phyloP scores from a whole-genome alignment of 208 protist genomes.

The Plasmodiophora brassicae region DNA sequence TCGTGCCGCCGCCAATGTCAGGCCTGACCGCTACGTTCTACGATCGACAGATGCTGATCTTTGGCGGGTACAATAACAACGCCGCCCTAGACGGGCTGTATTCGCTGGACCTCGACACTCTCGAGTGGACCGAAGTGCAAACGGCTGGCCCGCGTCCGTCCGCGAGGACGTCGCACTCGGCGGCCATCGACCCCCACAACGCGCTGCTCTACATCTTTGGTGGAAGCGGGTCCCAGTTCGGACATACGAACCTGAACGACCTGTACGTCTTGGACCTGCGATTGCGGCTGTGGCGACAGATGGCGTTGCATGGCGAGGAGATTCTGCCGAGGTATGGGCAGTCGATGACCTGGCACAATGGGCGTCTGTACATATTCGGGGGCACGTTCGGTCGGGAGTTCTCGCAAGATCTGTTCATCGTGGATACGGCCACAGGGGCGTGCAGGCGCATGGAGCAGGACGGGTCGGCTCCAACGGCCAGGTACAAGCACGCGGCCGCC shows the following conservation, averaged over 20 bases:
- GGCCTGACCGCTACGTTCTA: background rate
- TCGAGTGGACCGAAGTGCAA: background rate
- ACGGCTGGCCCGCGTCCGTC: background rate
- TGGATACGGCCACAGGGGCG: background rate
- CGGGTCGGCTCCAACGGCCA: background rate
- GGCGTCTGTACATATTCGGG: background rate
- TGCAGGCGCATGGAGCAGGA: background rate
- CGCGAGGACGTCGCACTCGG: background rate
- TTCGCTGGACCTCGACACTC: background rate
- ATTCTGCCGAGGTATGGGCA: background rate
- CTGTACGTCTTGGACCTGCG: background rate
- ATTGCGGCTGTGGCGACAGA: background rate
- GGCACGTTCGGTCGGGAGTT: conserved; percentile 23
- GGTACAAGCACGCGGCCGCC: background rate
- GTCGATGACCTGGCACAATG: background rate
- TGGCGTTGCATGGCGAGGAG: background rate
- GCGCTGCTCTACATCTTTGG: background rate
- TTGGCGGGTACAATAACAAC: background rate
- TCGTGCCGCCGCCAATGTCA: conserved; percentile 4
- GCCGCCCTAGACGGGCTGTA: background rate
- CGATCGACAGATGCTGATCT: background rate
- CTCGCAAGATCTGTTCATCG: background rate
- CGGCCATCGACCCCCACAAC: background rate
- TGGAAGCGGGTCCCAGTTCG: background rate
- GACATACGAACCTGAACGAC: background rate